These are phyloP conservation scores for Lecanosticta acicola DNA, from an alignment of 2,329 filamentous ascomycete genomes.

Conservation along the genomic window DNA sequence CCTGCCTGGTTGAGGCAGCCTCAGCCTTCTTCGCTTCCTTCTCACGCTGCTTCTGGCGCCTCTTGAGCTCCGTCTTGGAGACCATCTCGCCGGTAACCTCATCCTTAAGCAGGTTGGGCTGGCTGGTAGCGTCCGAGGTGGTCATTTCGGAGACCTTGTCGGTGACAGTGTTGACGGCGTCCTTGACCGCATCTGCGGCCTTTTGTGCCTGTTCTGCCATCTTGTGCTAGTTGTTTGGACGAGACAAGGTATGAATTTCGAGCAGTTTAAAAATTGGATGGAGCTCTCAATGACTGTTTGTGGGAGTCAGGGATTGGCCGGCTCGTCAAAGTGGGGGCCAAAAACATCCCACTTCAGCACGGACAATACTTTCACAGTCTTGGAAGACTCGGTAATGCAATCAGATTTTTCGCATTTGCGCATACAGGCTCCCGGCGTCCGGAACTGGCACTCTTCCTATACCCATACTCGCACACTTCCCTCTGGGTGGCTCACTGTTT, in stretches of 20 bases:
- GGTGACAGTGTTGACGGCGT: slow-evolving; percentile 31
- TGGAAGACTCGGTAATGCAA: no score
- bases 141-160: slow-evolving; percentile 32
- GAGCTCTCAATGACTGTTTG: neutral
- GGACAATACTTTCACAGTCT: no score
- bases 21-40: slow-evolving; percentile 83
- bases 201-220: slow-evolving; percentile 30
- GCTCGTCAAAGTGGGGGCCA: no score
- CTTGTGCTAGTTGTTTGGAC: slow-evolving; percentile 10
- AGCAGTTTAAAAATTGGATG: neutral
- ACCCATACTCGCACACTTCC: no score
- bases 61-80: slow-evolving; percentile 66
- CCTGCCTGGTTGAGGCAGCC: slow-evolving; percentile 63
- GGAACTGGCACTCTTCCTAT: no score
- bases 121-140: slow-evolving; percentile 15
- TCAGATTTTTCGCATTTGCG: no score
- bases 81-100: slow-evolving; percentile 85
- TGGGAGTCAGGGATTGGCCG: neutral
- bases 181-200: slow-evolving; percentile 35
- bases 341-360: no score
- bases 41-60: slow-evolving; percentile 84
- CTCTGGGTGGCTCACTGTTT: no score
- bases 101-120: slow-evolving; percentile 67
- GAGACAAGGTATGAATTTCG: neutral
- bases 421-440: no score